Evolutionary conservation across 2,329 filamentous ascomycete species (phyloP).

Genomic region (Graphilbum fragrans): DNA sequence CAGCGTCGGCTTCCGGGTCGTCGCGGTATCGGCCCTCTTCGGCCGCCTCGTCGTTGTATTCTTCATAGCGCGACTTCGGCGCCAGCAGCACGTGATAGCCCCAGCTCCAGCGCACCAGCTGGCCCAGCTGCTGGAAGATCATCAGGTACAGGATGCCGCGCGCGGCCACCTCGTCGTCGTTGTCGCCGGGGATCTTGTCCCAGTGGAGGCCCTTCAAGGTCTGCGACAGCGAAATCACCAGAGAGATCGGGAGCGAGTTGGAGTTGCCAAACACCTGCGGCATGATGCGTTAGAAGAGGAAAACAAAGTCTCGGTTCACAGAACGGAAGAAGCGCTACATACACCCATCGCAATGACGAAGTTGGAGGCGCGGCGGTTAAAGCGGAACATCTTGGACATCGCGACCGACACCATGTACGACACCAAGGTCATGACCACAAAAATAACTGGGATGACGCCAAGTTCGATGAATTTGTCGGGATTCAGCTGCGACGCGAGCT

Average conservation of each 20-base stretch:
- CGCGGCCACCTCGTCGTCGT: constrained; percentile 87
- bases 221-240: constrained; percentile 86
- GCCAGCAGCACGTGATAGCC: constrained; percentile 92
- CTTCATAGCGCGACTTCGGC: constrained; percentile 60
- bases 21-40: constrained; percentile 50
- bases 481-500: constrained; percentile 87
- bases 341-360: constrained; percentile 92
- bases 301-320: too few species aligned
- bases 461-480: constrained; percentile 83
- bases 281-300: background rate
- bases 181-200: constrained; percentile 83
- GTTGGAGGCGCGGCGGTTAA: constrained; percentile 77
- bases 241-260: constrained; percentile 91
- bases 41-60: constrained; percentile 42
- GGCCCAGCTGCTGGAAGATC: constrained; percentile 95
- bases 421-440: constrained; percentile 73
- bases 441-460: constrained; percentile 90
- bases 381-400: constrained; percentile 64
- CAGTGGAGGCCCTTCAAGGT: constrained; percentile 88
- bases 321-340: constrained; percentile 5
- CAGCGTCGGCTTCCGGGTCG: constrained; percentile 13
- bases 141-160: constrained; percentile 90
- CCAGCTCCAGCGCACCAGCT: constrained; percentile 95
- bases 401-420: constrained; percentile 66
- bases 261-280: constrained; percentile 83